Evolutionary conservation across 805 yeast species (phyloP).

Genomic region (Ogataea populi-albae): DNA sequence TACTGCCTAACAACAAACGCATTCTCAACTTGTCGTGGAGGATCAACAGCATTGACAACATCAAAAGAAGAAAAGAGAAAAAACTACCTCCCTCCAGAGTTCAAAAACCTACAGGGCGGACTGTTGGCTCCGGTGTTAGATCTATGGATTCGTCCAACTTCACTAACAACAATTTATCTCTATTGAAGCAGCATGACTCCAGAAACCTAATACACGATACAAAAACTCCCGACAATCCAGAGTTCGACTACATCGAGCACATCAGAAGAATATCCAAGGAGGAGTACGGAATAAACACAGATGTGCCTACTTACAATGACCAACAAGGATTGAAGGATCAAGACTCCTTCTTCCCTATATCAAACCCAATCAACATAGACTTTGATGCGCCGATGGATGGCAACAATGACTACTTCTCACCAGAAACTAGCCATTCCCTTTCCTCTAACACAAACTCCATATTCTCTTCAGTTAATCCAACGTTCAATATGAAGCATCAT

Average conservation of each 20-base stretch:
- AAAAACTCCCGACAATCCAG: slow-evolving; percentile 27
- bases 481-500: slow-evolving; percentile 9
- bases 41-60: slow-evolving; percentile 29
- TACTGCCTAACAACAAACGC: slow-evolving; percentile 34
- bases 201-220: slow-evolving; percentile 11
- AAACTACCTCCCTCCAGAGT: background rate
- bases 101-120: background rate
- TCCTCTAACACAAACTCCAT: slow-evolving; percentile 25
- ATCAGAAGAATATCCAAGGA: slow-evolving; percentile 35
- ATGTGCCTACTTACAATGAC: slow-evolving; percentile 10
- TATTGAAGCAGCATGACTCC: slow-evolving; percentile 20
- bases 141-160: background rate
- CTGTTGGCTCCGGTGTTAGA: background rate
- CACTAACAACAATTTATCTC: slow-evolving; percentile 15
- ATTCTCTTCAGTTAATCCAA: slow-evolving; percentile 15
- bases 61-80: slow-evolving; percentile 19
- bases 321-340: slow-evolving; percentile 10
- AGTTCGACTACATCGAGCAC: slow-evolving; percentile 37
- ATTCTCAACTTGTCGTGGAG: slow-evolving; percentile 37
- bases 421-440: slow-evolving; percentile 27
- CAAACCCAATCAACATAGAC: slow-evolving; percentile 28
- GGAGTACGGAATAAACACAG: slow-evolving; percentile 31
- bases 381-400: slow-evolving; percentile 15
- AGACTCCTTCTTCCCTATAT: slow-evolving; percentile 14
- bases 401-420: slow-evolving; percentile 22